These are phyloP conservation scores for Phanerochaete sordida DNA, from an alignment of 768 basidiomycete species.

Conservation along the genomic window DNA sequence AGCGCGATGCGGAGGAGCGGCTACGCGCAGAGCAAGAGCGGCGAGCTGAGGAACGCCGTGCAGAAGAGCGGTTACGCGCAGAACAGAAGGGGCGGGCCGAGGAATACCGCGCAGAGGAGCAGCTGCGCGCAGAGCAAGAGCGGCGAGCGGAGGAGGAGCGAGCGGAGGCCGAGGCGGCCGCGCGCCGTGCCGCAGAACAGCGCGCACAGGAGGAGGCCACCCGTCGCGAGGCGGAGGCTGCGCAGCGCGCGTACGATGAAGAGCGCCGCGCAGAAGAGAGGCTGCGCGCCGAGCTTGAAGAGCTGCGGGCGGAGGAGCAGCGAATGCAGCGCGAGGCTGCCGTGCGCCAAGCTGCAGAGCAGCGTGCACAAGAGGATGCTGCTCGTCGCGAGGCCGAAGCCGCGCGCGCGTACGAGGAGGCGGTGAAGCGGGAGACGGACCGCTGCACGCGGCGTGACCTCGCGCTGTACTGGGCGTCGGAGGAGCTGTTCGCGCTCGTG, in stretches of 20 bases:
- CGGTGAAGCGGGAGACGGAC: slow-evolving; percentile 15
- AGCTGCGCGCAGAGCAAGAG: too few species aligned
- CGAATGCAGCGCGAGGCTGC: not conserved
- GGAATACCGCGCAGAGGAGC: too few species aligned
- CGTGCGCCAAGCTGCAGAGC: not conserved
- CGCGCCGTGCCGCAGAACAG: not conserved
- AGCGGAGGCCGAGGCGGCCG: not conserved
- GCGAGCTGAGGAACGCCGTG: too few species aligned
- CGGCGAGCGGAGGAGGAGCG: too few species aligned
- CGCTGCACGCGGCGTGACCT: slow-evolving; percentile 29
- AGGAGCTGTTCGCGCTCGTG: slow-evolving; percentile 62
- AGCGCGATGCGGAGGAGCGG: too few species aligned
- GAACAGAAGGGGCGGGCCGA: too few species aligned
- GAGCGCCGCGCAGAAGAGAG: too few species aligned
- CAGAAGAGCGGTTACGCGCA: too few species aligned
- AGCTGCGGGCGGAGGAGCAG: not conserved
- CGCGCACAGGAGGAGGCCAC: not conserved
- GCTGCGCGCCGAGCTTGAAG: not conserved
- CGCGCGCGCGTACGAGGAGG: slow-evolving; percentile 14
- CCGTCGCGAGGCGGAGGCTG: too few species aligned
- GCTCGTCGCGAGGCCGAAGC: not conserved
- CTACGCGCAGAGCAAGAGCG: too few species aligned
- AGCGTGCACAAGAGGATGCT: not conserved
- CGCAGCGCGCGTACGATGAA: too few species aligned
- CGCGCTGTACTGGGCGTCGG: slow-evolving; percentile 51